These are phyloP conservation scores for Zygotorulaspora mrakii DNA, from an alignment of 1,139 yeast genomes.

Conservation along the genomic window DNA sequence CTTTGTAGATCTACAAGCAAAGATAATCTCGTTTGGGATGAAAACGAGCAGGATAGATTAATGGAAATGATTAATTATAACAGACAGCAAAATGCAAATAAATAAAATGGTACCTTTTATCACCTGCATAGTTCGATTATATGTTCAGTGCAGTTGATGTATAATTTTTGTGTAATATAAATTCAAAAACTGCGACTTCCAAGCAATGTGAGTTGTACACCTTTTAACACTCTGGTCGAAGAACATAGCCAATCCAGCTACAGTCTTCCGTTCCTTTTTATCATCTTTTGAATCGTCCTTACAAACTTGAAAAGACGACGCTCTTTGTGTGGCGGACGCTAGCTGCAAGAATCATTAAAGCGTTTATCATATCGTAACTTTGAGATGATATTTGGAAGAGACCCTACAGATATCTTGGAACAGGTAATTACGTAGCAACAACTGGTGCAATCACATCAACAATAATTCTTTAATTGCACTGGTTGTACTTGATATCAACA, in stretches of 20 bases:
- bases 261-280: no score
- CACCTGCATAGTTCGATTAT: neutral
- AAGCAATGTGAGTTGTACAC: neutral
- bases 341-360: no score
- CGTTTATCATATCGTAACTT: no score
- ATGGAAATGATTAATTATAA: conserved; percentile 38
- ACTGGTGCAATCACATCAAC: no score
- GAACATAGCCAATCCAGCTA: no score
- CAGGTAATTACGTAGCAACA: no score
- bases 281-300: no score
- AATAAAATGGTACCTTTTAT: conserved; percentile 4
- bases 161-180: conserved; percentile 3
- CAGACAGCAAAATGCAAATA: conserved; percentile 14
- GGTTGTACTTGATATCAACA: no score
- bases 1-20: conserved; percentile 43
- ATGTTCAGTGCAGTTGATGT: neutral
- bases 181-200: neutral
- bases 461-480: no score
- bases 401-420: neutral
- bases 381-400: neutral
- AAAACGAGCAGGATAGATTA: conserved; percentile 39
- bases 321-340: no score
- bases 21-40: conserved; percentile 42
- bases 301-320: no score
- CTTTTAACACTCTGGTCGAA: no score